Percentiles rank a stretch among this genome's conserved stretches.
These are phyloP conservation scores for Codiaeum variegatum DNA, from an alignment of 441 rosid genomes.

Conservation along the genomic window DNA sequence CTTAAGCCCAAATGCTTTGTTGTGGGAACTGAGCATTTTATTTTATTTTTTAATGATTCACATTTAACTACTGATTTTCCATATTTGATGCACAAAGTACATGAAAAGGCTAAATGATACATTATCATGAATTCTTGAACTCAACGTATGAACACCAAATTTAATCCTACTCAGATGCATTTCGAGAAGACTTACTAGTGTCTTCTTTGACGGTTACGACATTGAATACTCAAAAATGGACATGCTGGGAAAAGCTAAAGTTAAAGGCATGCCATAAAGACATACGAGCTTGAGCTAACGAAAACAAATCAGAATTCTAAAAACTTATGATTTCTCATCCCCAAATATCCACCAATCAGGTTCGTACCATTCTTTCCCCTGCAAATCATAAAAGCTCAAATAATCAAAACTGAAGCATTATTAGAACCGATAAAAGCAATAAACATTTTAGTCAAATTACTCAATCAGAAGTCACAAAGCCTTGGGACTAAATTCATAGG, in stretches of 20 bases:
- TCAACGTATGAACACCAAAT: background rate
- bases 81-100: background rate
- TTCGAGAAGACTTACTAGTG: background rate
- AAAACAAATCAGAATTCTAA: too few relatives aligned
- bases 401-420: background rate
- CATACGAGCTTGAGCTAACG: too few relatives aligned
- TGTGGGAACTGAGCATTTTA: background rate
- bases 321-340: slow-evolving; percentile 81
- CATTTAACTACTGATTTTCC: background rate
- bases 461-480: background rate
- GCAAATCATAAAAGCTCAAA: slow-evolving; percentile 28
- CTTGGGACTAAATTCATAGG: background rate
- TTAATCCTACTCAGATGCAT: background rate
- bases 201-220: background rate
- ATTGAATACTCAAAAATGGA: too few relatives aligned
- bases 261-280: too few relatives aligned
- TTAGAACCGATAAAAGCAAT: slow-evolving; percentile 1
- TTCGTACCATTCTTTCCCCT: slow-evolving; percentile 95
- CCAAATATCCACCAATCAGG: slow-evolving; percentile 99
- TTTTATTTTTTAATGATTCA: background rate
- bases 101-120: background rate
- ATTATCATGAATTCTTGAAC: background rate
- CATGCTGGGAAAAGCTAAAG: too few relatives aligned
- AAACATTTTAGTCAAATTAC: background rate
- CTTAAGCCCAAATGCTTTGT: too few relatives aligned